Conservation (phyloP, 257 asterid genomes). For the Nicotiana obtusifolia region DNA sequence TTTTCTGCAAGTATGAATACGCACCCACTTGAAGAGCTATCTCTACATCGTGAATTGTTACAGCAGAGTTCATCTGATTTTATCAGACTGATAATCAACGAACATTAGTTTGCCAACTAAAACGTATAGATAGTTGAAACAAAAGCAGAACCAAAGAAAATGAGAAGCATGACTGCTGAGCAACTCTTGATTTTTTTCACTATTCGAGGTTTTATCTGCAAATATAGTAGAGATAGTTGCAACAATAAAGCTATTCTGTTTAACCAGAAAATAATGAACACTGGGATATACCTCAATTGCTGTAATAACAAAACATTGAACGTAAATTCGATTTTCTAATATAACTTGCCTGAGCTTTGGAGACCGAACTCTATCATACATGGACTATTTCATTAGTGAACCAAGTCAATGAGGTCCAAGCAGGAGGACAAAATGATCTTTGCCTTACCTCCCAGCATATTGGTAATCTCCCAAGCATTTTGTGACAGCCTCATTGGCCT, state of each 20-base stretch:
- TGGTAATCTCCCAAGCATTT: slow-evolving; percentile 42
- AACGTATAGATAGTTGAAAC: background rate
- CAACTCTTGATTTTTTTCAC: background rate
- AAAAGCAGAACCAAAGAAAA: background rate
- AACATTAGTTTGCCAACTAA: background rate
- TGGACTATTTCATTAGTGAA: background rate
- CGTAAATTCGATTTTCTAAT: background rate
- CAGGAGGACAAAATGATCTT: slow-evolving; percentile 12
- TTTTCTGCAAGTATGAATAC: background rate
- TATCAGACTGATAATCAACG: background rate
- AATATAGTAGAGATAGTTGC: background rate
- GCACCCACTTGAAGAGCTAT: background rate
- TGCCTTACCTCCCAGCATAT: slow-evolving; percentile 26
- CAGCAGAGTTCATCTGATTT: background rate
- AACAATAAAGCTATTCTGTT: background rate
- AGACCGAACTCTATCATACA: slow-evolving; percentile 12
- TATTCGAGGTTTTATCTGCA: background rate
- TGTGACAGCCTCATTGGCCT: slow-evolving; percentile 77
- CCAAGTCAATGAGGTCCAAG: background rate
- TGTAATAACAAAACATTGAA: background rate
- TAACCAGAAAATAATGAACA: slow-evolving; percentile 7
- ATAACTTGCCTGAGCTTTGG: slow-evolving; percentile 11
- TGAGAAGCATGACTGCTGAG: background rate
- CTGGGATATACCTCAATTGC: background rate
- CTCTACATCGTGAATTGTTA: background rate